Base-by-base conservation (phyloP, 2,329 filamentous ascomycete species). In the Trichophyton schoenleinii region DNA sequence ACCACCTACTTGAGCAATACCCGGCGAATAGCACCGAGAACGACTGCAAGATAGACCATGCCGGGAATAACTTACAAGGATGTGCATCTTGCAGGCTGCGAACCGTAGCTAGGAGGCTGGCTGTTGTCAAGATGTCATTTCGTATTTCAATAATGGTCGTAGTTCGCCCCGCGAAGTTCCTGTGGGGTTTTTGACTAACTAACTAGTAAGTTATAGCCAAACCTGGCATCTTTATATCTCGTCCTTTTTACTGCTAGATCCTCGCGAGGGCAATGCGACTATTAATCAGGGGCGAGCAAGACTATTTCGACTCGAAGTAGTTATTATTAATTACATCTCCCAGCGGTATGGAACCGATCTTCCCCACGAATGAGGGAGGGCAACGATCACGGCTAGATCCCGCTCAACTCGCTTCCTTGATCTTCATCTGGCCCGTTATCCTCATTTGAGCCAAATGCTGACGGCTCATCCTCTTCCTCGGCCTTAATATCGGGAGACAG, bases 71-170 rank as follows among this genome's bases (percentile, higher is more conserved):
- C 76, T 71, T 71, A 80, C 79, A 63, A 81, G 71, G 61, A 81
- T 79, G 72, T 80, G 79, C 79, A 81, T 81, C 67, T 63, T 58
- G 62, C 52, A 52, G 58, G 8, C 31, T 41, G 55, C 8, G 15
- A 28, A 6, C 25, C 9, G 46, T 52, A 52, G 44, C 18, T 18
- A 52, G 11, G 18, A 28, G 46, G 6, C 18, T 15, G 20, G 46
- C 18, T 13, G n/a, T 18, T 44, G 15, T 18, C n/a, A 4, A 22
- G n/a, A 18, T 36, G 22, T 11, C 22, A 28, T 55, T 28, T 25
- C 28, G 20, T 55, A 13, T 55, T 36, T 18, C 34, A 28, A 8
- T 8, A 18, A 8, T 36, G 20, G 7, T 18, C 18, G 28, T 20
- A 36, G 15, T 36, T 52, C 22, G 13, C 46, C 46, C 46, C 46